Percentiles rank a stretch among this genome's conserved stretches.
Evolutionary conservation across 148 eudicot genomes (phyloP).

Genomic region (Oxyria digyna): DNA sequence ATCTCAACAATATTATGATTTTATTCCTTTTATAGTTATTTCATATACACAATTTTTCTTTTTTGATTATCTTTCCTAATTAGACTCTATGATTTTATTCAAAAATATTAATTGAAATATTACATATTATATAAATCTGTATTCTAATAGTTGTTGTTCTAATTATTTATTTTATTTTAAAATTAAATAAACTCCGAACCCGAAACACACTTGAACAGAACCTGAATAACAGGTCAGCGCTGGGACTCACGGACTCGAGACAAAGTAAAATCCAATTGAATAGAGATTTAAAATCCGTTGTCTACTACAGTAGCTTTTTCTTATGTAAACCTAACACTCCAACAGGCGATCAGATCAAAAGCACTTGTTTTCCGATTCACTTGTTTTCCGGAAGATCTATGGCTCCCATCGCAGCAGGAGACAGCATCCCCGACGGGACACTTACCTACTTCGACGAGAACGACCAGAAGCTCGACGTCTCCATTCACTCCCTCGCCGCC

Average conservation of each 20-base stretch:
- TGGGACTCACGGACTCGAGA: background rate
- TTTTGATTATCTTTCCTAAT: too few species aligned
- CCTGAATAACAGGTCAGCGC: too few species aligned
- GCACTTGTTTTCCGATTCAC: background rate
- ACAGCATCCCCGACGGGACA: constrained; percentile 51
- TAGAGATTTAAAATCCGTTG: background rate
- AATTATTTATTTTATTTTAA: too few species aligned
- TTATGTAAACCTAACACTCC: background rate
- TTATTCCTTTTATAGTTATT: too few species aligned
- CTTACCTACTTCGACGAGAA: constrained; percentile 36
- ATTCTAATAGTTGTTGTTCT: too few species aligned
- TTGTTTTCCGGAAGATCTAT: constrained; percentile 14
- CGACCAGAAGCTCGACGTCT: constrained; percentile 33
- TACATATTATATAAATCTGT: too few species aligned
- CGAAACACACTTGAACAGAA: too few species aligned
- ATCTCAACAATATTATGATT: too few species aligned
- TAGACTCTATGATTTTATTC: too few species aligned
- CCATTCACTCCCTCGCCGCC: constrained; percentile 49
- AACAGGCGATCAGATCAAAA: background rate
- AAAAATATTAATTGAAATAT: too few species aligned
- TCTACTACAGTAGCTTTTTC: background rate
- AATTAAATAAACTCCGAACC: too few species aligned
- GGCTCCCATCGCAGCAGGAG: constrained; percentile 52
- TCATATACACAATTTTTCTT: too few species aligned
- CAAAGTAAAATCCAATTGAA: background rate